Evolutionary conservation across 108 stramenopile genomes (phyloP).

Genomic region (Fistulifera pelliculosa): DNA sequence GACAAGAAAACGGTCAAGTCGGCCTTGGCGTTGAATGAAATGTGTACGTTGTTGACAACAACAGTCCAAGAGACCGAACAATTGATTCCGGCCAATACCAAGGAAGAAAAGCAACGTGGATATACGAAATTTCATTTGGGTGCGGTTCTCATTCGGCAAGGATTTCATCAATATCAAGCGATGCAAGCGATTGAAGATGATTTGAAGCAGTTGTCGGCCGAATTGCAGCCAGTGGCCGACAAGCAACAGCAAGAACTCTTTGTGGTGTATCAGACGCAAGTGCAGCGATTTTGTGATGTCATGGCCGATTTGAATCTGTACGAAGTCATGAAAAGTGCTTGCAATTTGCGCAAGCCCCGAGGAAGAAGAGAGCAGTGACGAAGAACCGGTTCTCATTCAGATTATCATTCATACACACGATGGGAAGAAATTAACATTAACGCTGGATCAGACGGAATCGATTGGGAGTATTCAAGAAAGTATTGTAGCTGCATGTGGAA

Average conservation of each 20-base stretch:
- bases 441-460: slow-evolving; percentile 11
- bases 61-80: slow-evolving; percentile 3
- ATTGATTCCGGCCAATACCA: slow-evolving; percentile 7
- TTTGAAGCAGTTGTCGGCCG: neutral
- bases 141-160: slow-evolving; percentile 12
- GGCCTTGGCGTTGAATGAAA: slow-evolving; percentile 21
- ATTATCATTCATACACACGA: slow-evolving; percentile 10
- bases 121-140: slow-evolving; percentile 30
- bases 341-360: slow-evolving; percentile 4
- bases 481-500: slow-evolving; percentile 2
- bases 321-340: slow-evolving; percentile 21
- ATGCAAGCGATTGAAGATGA: slow-evolving; percentile 5
- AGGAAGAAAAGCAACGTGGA: slow-evolving; percentile 10
- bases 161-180: slow-evolving; percentile 13
- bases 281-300: slow-evolving; percentile 20
- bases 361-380: slow-evolving; percentile 10
- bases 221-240: slow-evolving; percentile 2
- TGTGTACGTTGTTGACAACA: slow-evolving; percentile 10
- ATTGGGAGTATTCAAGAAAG: slow-evolving; percentile 8
- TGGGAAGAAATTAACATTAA: slow-evolving; percentile 13
- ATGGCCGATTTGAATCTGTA: slow-evolving; percentile 20
- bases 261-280: slow-evolving; percentile 6
- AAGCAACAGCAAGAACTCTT: slow-evolving; percentile 15
- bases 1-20: slow-evolving; percentile 21
- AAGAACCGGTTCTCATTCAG: slow-evolving; percentile 14